These are phyloP conservation scores for Dalbergia cochinchinensis DNA, from an alignment of 306 rosid genomes.

Conservation along the genomic window DNA sequence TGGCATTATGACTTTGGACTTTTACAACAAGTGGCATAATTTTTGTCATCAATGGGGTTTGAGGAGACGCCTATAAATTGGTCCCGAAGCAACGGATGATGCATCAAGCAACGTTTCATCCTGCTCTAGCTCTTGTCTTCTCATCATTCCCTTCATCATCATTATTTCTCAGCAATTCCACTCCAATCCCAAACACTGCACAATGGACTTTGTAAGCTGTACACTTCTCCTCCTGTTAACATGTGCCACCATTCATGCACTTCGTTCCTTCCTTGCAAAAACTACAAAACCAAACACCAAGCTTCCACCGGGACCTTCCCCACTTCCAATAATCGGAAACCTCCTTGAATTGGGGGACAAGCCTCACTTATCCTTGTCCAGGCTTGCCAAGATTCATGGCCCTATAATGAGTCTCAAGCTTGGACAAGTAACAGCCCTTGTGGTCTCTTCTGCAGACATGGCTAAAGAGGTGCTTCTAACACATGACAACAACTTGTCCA, in stretches of 20 bases:
- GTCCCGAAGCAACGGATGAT: neutral
- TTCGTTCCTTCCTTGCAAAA: neutral
- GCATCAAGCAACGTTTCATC: neutral
- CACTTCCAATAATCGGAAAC: neutral
- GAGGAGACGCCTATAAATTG: neutral
- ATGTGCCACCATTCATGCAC: conserved; percentile 4
- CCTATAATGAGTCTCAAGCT: conserved; percentile 8
- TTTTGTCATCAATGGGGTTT: too few relatives aligned
- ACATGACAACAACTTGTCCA: neutral
- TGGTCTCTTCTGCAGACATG: neutral
- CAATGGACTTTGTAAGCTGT: conserved; percentile 21
- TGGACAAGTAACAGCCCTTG: neutral
- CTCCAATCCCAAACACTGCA: too few relatives aligned
- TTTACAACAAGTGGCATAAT: neutral
- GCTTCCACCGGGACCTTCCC: conserved; percentile 47
- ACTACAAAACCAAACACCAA: conserved; percentile 13
- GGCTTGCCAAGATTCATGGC: conserved; percentile 9
- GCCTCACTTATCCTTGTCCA: neutral
- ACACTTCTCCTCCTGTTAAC: conserved; percentile 19
- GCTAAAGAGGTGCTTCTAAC: conserved; percentile 1
- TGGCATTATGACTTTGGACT: neutral
- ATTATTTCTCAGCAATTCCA: too few relatives aligned
- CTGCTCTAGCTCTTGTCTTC: neutral
- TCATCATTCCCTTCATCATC: too few relatives aligned
- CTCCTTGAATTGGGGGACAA: neutral